These are phyloP conservation scores for Baudoinia panamericana DNA, from an alignment of 495 filamentous ascomycete genomes.

Conservation along the genomic window DNA sequence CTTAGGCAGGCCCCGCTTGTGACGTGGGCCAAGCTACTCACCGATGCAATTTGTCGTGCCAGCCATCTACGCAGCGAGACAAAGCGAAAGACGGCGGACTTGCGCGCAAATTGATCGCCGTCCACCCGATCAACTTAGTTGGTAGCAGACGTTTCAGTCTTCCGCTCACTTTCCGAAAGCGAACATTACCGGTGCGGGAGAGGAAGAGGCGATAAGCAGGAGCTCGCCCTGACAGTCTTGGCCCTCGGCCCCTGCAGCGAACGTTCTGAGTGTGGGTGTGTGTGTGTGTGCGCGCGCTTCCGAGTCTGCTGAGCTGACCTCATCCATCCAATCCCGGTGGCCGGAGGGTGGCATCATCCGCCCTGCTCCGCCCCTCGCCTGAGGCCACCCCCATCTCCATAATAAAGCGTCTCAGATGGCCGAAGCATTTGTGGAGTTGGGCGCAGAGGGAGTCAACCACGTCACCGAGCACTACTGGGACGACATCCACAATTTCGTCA, in stretches of 20 bases:
- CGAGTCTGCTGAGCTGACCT: conserved; percentile 1
- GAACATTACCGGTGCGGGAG: too few species aligned
- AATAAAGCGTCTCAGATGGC: conserved; percentile 10
- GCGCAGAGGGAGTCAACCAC: conserved; percentile 14
- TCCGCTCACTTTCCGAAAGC: too few species aligned
- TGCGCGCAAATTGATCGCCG: not conserved
- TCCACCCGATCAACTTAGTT: not conserved
- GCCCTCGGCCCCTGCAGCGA: not conserved
- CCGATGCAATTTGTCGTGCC: too few species aligned
- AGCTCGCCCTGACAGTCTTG: not conserved
- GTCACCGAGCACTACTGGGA: conserved; percentile 14
- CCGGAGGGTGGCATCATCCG: not conserved
- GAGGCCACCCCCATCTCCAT: too few species aligned
- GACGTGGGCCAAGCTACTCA: too few species aligned
- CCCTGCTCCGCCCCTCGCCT: not conserved
- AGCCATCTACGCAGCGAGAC: not conserved
- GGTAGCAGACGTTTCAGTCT: not conserved
- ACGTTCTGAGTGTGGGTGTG: too few species aligned
- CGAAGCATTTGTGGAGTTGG: conserved; percentile 17
- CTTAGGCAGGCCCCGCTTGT: too few species aligned
- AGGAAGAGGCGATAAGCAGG: not conserved
- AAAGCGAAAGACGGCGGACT: not conserved
- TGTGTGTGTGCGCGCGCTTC: too few species aligned
- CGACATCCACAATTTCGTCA: conserved; percentile 2
- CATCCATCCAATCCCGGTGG: not conserved